phyloP scores from a whole-genome alignment of 2,329 filamentous ascomycete genomes.

The Lasiodiplodia theobromae region DNA sequence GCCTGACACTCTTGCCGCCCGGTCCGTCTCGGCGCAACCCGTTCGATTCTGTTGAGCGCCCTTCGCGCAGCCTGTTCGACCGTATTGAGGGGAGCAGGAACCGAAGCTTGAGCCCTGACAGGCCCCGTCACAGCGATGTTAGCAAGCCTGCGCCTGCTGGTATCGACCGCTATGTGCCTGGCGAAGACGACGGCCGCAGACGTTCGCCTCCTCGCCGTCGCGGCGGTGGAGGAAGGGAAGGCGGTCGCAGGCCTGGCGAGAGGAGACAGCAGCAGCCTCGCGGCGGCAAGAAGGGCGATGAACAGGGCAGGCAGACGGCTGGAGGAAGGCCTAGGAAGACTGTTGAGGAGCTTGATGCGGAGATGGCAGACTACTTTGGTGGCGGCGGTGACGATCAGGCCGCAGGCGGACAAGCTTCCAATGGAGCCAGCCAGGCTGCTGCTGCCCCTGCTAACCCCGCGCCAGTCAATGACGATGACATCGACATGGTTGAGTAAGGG shows the following conservation, averaged over 20 bases:
- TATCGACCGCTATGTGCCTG: slow-evolving; percentile 82
- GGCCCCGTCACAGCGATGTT: slow-evolving; percentile 58
- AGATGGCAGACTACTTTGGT: slow-evolving; percentile 94
- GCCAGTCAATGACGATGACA: slow-evolving; percentile 17
- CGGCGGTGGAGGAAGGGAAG: slow-evolving; percentile 52
- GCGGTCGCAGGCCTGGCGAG: slow-evolving; percentile 55
- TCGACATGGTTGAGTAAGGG: slow-evolving; percentile 30
- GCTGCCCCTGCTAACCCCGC: neutral
- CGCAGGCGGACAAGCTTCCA: neutral
- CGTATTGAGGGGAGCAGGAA: slow-evolving; percentile 58
- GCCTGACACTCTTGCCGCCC: slow-evolving; percentile 66
- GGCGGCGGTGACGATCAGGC: slow-evolving; percentile 5
- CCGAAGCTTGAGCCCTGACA: slow-evolving; percentile 50
- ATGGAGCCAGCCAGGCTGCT: neutral
- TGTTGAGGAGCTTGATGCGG: slow-evolving; percentile 89
- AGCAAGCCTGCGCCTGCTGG: slow-evolving; percentile 67
- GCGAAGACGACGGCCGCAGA: slow-evolving; percentile 55
- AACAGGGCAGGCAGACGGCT: slow-evolving; percentile 53
- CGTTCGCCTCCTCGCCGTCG: slow-evolving; percentile 65
- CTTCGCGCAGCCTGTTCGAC: slow-evolving; percentile 70
- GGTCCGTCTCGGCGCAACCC: slow-evolving; percentile 48
- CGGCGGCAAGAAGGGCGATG: slow-evolving; percentile 52
- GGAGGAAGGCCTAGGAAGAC: slow-evolving; percentile 76
- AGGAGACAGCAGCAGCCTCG: slow-evolving; percentile 53
- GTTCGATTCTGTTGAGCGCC: slow-evolving; percentile 59